Evolutionary conservation across 2,329 filamentous ascomycete genomes (phyloP), one percentile per base, ranked within the genome.

Genomic region (Phyllosticta citrichinensis): DNA sequence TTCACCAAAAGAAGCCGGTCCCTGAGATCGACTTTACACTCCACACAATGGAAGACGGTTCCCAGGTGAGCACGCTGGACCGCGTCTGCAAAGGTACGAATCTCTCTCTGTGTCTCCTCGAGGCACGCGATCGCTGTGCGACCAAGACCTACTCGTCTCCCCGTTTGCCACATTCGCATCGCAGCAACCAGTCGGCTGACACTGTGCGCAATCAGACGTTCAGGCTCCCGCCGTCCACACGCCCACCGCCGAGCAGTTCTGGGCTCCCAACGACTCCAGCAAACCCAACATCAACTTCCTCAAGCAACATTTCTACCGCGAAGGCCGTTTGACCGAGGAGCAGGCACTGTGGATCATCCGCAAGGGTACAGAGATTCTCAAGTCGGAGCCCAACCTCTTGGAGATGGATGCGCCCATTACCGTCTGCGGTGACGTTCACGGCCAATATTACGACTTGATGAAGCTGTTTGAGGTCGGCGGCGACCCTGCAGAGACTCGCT

Each of bases 321-420:
- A 99, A 80, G 94, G 94, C 64, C 91, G 94, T 67, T 81, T 99
- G 73, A 97, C 93, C 55, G 92, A 99, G 74, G 93, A 97, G 69
- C 94, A 99, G 79, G 94, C 94, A 62, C 80, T 99, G 75, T 97
- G 88, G 86, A 99, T 99, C 70, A 87, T 99, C 74, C 84, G 85
- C 69, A 86, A 87, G 68, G 94, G 93, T 64, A 91, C 91, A 61
- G 89, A 97, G 74, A 78, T 99, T 57, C 81, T 99, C 69, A 88
- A 87, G 71, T 82, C 87, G 64, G 94, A 99, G 78, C 93, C 94
- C 66, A 99, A 97, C 75, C 81, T 99, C 66, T 82, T 99, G 67
- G 94, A 99, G 81, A 99, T 99, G 94, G 94, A 99, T 75, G 94
- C 94, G 51, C 94, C 94, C 64, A 99, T 99, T 72, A 99, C 94